Evolutionary conservation across 108 stramenopile genomes (phyloP), one percentile per base, ranked within the genome.

Genomic region (Nitzschia sp.): DNA sequence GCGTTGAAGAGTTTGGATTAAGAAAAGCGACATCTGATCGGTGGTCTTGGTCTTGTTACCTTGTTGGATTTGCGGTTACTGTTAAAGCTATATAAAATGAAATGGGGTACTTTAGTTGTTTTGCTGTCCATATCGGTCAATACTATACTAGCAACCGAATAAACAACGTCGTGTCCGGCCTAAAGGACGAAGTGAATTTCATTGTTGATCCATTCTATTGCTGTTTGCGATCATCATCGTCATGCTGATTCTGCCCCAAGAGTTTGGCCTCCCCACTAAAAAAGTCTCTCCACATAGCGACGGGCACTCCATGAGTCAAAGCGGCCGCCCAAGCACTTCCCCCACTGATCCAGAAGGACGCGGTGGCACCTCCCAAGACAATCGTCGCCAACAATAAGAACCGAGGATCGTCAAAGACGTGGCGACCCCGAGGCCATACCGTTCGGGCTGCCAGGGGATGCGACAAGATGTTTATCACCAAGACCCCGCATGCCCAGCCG

Each of bases 241-340:
- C 11, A 50, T 21, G 21, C 19, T 4, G 21, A 21, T 50, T 21
- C 48, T n/a, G 19, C 21, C 48, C 48, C 48, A 50, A 5, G 17
- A 50, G 19, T 21, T 50, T 56, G 19, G 50, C 61, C 60, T 77
- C 76, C 11, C 76, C 76, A 13, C 50, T 58, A 55, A 68, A 68
- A 53, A 78, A 72, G 46, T 72, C 71, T 36, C 77, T 69, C 77
- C 77, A 78, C 0, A 78, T 45, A 2, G 66, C 71, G 22, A 78
- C 77, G 8, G 71, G 48, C 1, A 78, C 25, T 28, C 71, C 71
- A 57, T 78, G 77, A 23, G 77, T 68, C 30, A 78, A 29, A 15
- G 71, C 77, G 8, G 77, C 77, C 22, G 71, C 71, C 66, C 71
- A 72, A 2, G 47, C 77, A 64, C 71, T 78, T 26, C 76, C 76